phyloP scores from a whole-genome alignment of 805 yeast species.

The Brettanomyces custersianus region DNA sequence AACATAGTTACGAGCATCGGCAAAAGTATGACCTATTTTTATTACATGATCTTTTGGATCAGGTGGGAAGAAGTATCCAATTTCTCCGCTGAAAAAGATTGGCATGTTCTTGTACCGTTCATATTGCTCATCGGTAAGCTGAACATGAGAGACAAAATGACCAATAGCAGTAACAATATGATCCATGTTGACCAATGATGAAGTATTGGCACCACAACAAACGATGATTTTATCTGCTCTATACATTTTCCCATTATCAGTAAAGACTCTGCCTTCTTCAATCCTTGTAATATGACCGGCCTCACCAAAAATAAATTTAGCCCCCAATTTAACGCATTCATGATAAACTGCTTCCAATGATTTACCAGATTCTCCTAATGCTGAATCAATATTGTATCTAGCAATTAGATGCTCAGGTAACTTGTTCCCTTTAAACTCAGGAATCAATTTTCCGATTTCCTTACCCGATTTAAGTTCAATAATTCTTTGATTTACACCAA shows the following conservation, averaged over 20 bases:
- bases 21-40: slow-evolving; percentile 26
- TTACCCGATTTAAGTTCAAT: slow-evolving; percentile 11
- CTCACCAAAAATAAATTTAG: slow-evolving; percentile 20
- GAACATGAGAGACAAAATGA: slow-evolving; percentile 34
- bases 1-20: slow-evolving; percentile 22
- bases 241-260: slow-evolving; percentile 19
- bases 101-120: slow-evolving; percentile 23
- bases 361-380: slow-evolving; percentile 26
- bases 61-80: slow-evolving; percentile 35
- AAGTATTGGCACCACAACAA: slow-evolving; percentile 32
- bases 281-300: slow-evolving; percentile 15
- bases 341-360: slow-evolving; percentile 22
- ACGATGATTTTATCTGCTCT: slow-evolving; percentile 23
- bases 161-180: slow-evolving; percentile 30
- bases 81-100: slow-evolving; percentile 28
- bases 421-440: slow-evolving; percentile 11
- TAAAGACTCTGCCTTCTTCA: slow-evolving; percentile 14
- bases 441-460: slow-evolving; percentile 12
- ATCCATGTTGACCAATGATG: slow-evolving; percentile 25
- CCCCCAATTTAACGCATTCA: slow-evolving; percentile 26
- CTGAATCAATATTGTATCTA: slow-evolving; percentile 10
- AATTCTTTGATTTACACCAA: slow-evolving; percentile 20
- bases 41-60: slow-evolving; percentile 26
- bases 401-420: slow-evolving; percentile 11
- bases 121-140: slow-evolving; percentile 26